Percentiles rank a stretch among this genome's conserved stretches.
These are phyloP conservation scores for Saitozyma sp. DNA, from an alignment of 768 basidiomycete genomes.

Conservation along the genomic window DNA sequence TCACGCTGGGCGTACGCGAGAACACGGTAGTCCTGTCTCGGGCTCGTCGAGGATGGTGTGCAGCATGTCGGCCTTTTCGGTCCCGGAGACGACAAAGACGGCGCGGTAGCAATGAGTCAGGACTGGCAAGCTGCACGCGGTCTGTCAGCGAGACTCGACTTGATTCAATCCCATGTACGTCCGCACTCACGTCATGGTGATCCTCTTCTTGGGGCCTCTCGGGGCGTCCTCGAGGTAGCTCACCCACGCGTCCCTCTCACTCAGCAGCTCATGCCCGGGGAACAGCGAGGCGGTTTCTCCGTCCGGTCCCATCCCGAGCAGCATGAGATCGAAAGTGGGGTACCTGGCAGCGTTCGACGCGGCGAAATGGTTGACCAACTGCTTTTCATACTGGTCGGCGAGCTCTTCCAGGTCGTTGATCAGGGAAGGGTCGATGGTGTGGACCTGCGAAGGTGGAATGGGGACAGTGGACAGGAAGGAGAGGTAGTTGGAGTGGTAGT, in stretches of 20 bases:
- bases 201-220: constrained; percentile 85
- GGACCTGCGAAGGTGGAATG: constrained; percentile 74
- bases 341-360: constrained; percentile 91
- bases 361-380: constrained; percentile 86
- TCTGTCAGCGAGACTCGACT: not conserved
- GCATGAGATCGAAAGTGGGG: constrained; percentile 94
- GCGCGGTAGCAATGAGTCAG: constrained; percentile 62
- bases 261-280: constrained; percentile 79
- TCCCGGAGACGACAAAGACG: constrained; percentile 85
- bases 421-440: constrained; percentile 70
- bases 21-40: constrained; percentile 74
- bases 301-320: constrained; percentile 93
- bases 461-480: constrained; percentile 80
- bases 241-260: constrained; percentile 90
- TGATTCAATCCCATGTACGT: constrained; percentile 61
- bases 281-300: constrained; percentile 98
- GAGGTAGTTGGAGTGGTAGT: constrained; percentile 73
- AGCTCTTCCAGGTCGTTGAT: constrained; percentile 59
- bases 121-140: constrained; percentile 43
- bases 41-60: constrained; percentile 73
- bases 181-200: constrained; percentile 73
- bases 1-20: constrained; percentile 70
- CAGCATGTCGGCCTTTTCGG: constrained; percentile 74
- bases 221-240: constrained; percentile 90
- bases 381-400: constrained; percentile 57